phyloP scores from a whole-genome alignment of 73 alveolate species.

The Paraurostyla sp. region DNA sequence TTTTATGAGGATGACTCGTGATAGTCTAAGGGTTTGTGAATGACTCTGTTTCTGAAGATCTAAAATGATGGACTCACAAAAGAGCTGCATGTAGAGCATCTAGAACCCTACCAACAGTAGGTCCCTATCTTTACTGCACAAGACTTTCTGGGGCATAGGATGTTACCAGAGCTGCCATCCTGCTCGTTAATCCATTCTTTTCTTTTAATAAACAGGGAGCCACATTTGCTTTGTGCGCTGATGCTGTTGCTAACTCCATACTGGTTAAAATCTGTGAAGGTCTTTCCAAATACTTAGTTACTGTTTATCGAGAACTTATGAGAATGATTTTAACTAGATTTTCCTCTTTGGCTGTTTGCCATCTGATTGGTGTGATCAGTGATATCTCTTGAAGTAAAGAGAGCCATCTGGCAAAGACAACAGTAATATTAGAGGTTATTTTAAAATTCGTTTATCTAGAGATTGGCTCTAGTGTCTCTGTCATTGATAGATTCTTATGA shows the following conservation, averaged over 20 bases:
- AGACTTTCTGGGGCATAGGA: constrained; percentile 9
- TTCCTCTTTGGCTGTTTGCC: neutral
- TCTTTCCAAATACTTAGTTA: neutral
- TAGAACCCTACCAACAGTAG: constrained; percentile 34
- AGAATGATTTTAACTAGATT: neutral
- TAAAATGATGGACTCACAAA: constrained; percentile 28
- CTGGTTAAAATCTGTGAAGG: neutral
- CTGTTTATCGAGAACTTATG: neutral
- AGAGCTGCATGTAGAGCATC: constrained; percentile 53
- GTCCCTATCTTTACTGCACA: constrained; percentile 56
- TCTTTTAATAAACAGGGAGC: constrained; percentile 29
- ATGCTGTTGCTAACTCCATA: too few species aligned
- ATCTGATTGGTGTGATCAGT: neutral
- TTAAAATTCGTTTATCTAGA: neutral
- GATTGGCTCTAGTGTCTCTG: neutral
- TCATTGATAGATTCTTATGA: constrained; percentile 6
- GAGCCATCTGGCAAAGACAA: neutral
- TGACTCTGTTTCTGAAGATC: constrained; percentile 20
- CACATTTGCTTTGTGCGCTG: too few species aligned
- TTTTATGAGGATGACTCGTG: too few species aligned
- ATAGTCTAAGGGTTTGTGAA: neutral
- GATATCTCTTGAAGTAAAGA: constrained; percentile 2
- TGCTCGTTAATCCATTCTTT: constrained; percentile 51
- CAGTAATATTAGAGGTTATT: neutral
- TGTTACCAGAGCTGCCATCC: constrained; percentile 20